These are phyloP conservation scores for Zygosaccharomyces rouxii DNA, from an alignment of 805 yeast species.

Conservation along the genomic window DNA sequence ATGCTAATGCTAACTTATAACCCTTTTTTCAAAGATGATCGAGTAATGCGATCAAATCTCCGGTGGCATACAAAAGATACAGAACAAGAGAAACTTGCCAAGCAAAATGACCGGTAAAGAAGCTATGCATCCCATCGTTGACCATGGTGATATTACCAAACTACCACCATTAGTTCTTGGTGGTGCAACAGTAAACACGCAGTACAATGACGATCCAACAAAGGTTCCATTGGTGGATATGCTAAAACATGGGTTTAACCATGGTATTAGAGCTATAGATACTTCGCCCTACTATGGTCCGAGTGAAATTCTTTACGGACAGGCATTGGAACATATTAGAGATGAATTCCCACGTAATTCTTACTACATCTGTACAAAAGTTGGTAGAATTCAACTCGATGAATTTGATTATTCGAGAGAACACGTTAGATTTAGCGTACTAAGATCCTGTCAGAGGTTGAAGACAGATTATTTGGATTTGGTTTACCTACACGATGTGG, in stretches of 20 bases:
- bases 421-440: conserved; percentile 57
- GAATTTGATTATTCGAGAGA: conserved; percentile 71
- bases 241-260: conserved; percentile 52
- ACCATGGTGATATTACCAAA: conserved; percentile 39
- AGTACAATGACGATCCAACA: conserved; percentile 68
- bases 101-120: neutral
- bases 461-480: conserved; percentile 68
- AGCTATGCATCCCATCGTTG: conserved; percentile 33
- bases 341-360: conserved; percentile 49
- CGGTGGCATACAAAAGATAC: neutral
- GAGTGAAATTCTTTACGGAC: conserved; percentile 71
- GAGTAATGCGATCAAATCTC: neutral
- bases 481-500: conserved; percentile 86
- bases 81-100: neutral
- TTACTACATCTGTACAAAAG: conserved; percentile 76
- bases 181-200: conserved; percentile 83
- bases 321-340: conserved; percentile 45
- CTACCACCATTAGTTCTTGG: conserved; percentile 62
- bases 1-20: neutral
- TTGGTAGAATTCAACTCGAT: conserved; percentile 66
- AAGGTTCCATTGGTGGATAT: conserved; percentile 54
- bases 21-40: neutral
- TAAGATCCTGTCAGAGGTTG: conserved; percentile 63
- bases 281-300: conserved; percentile 94
- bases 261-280: conserved; percentile 75